Conservation (phyloP, 148 eudicot genomes). For the Chenopodium suecicum region DNA sequence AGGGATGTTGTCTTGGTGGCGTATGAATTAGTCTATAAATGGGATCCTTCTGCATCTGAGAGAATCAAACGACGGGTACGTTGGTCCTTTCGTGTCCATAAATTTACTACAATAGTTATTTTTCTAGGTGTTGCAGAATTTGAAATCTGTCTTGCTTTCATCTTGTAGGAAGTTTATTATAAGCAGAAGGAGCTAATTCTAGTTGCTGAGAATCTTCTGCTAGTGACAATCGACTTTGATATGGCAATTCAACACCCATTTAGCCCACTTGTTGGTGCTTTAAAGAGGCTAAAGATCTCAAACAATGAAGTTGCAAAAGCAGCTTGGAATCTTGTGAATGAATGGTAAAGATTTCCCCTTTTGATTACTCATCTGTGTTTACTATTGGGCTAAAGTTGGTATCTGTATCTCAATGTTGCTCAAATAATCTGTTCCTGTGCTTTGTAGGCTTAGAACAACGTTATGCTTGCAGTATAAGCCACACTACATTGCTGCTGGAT, state of each 20-base stretch:
- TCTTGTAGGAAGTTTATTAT: slow-evolving; percentile 54
- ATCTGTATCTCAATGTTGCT: background rate
- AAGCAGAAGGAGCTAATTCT: slow-evolving; percentile 59
- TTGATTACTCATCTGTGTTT: background rate
- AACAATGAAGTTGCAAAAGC: slow-evolving; percentile 58
- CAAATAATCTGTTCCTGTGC: background rate
- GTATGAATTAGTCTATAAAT: slow-evolving; percentile 59
- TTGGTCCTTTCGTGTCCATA: slow-evolving; percentile 6
- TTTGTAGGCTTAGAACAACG: slow-evolving; percentile 59
- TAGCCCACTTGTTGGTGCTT: slow-evolving; percentile 67
- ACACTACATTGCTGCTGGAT: slow-evolving; percentile 75
- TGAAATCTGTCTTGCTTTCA: slow-evolving; percentile 17
- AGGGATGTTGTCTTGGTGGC: slow-evolving; percentile 58
- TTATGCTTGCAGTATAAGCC: slow-evolving; percentile 85
- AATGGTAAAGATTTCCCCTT: slow-evolving; percentile 42
- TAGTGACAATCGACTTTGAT: slow-evolving; percentile 65
- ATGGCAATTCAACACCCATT: slow-evolving; percentile 66
- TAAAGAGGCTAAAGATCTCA: slow-evolving; percentile 56
- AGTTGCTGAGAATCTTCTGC: slow-evolving; percentile 55
- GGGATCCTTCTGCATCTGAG: slow-evolving; percentile 65
- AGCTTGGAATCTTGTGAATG: slow-evolving; percentile 84
- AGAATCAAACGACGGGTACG: slow-evolving; percentile 70
- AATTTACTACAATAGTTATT: background rate
- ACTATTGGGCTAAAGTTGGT: background rate
- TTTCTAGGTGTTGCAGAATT: slow-evolving; percentile 4